These are phyloP conservation scores for Apophysomyces sp. DNA, from an alignment of 371 early-diverging fungal species.

Conservation along the genomic window DNA sequence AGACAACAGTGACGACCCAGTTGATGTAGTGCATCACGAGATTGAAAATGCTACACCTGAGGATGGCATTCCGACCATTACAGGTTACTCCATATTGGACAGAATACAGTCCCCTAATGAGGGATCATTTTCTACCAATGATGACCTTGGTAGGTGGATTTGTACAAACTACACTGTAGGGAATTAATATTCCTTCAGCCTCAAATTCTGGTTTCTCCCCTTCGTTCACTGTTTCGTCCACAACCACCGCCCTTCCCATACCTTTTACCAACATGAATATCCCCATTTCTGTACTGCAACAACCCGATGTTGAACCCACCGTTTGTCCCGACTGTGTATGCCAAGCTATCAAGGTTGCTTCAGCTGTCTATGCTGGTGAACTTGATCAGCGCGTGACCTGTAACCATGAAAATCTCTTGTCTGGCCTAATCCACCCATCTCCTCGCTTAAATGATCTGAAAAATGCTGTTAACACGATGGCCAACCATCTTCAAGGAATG, in stretches of 20 bases:
- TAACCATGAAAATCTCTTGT: slow-evolving; percentile 21
- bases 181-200: background rate
- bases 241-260: slow-evolving; percentile 9
- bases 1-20: too few species aligned
- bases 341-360: slow-evolving; percentile 48
- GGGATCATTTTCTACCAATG: slow-evolving; percentile 12
- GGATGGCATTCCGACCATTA: slow-evolving; percentile 20
- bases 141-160: slow-evolving; percentile 8
- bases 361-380: slow-evolving; percentile 51
- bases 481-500: slow-evolving; percentile 53
- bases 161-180: background rate
- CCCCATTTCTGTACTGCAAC: background rate
- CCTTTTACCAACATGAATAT: background rate
- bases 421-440: slow-evolving; percentile 13
- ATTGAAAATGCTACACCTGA: slow-evolving; percentile 19
- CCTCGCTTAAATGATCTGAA: slow-evolving; percentile 40
- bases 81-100: slow-evolving; percentile 17
- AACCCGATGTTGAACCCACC: slow-evolving; percentile 5
- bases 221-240: slow-evolving; percentile 14
- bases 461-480: slow-evolving; percentile 67
- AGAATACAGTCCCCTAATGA: slow-evolving; percentile 13
- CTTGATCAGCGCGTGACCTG: slow-evolving; percentile 50
- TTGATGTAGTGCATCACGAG: background rate
- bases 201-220: slow-evolving; percentile 1
- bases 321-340: slow-evolving; percentile 39